A percentile compares a stretch with the other conserved stretches of the same genome.
phyloP scores from a whole-genome alignment of 805 yeast genomes.

The Candida insectalens region DNA sequence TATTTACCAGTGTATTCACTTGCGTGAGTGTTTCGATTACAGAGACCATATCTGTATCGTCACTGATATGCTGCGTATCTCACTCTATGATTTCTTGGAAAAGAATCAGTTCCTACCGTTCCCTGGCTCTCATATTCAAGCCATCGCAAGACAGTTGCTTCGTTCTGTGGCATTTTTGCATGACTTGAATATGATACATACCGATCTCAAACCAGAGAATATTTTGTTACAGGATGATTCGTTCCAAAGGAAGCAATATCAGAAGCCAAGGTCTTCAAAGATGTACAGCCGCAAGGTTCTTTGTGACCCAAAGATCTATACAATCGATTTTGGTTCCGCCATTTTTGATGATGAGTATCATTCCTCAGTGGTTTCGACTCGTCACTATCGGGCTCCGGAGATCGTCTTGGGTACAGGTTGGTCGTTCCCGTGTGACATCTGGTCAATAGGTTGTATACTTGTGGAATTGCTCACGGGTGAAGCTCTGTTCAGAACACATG shows the following conservation, averaged over 20 bases:
- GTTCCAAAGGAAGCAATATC: slow-evolving; percentile 28
- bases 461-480: slow-evolving; percentile 91
- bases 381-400: slow-evolving; percentile 97
- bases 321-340: slow-evolving; percentile 97
- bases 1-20: slow-evolving; percentile 69
- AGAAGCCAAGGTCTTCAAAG: slow-evolving; percentile 14
- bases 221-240: slow-evolving; percentile 57
- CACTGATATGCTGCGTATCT: slow-evolving; percentile 76
- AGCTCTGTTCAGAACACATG: slow-evolving; percentile 91
- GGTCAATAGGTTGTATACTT: slow-evolving; percentile 93
- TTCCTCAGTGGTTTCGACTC: slow-evolving; percentile 81
- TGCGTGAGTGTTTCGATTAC: slow-evolving; percentile 85
- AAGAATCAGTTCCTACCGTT: slow-evolving; percentile 78
- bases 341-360: slow-evolving; percentile 92
- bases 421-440: slow-evolving; percentile 94
- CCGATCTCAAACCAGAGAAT: slow-evolving; percentile 96
- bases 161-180: slow-evolving; percentile 84
- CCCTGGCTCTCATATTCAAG: slow-evolving; percentile 89
- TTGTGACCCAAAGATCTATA: slow-evolving; percentile 70
- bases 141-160: slow-evolving; percentile 75
- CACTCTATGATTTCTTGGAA: slow-evolving; percentile 85
- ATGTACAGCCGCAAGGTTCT: slow-evolving; percentile 34
- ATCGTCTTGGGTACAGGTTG: slow-evolving; percentile 91
- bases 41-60: slow-evolving; percentile 91
- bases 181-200: slow-evolving; percentile 83